A percentile compares a stretch with the other conserved stretches of the same genome.
These are phyloP conservation scores for Alternaria ethzedia DNA, from an alignment of 2,329 filamentous ascomycete genomes.

Conservation along the genomic window DNA sequence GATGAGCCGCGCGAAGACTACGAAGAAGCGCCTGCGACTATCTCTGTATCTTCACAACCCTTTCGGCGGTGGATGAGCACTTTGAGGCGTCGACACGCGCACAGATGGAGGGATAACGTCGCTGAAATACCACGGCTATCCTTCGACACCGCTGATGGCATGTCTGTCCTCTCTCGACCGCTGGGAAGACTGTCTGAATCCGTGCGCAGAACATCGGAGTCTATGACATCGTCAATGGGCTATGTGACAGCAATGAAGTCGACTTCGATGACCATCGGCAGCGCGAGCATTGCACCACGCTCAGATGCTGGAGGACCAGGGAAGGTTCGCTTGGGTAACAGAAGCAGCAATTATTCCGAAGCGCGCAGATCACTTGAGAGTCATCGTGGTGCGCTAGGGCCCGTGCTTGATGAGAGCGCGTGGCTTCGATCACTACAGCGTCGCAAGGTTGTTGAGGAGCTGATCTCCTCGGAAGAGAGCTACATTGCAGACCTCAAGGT, in stretches of 20 bases:
- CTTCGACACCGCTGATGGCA: conserved; percentile 35
- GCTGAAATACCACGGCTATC: conserved; percentile 45
- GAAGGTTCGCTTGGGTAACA: conserved; percentile 65
- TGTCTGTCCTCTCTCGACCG: conserved; percentile 15
- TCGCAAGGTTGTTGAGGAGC: conserved; percentile 80
- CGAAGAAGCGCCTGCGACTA: background rate
- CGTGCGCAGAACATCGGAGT: conserved; percentile 53
- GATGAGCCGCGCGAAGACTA: conserved; percentile 12
- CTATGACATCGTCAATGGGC: conserved; percentile 76
- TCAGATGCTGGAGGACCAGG: conserved; percentile 65
- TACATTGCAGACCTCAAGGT: conserved; percentile 90
- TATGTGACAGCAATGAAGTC: conserved; percentile 84
- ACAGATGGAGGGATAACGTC: conserved; percentile 45
- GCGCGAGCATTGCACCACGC: conserved; percentile 70
- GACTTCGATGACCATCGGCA: conserved; percentile 77
- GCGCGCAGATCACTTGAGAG: conserved; percentile 69
- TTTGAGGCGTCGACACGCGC: conserved; percentile 63
- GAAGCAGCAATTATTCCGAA: conserved; percentile 64
- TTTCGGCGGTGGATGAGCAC: conserved; percentile 78
- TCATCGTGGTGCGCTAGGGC: conserved; percentile 52
- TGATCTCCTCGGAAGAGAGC: conserved; percentile 83
- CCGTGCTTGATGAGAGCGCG: conserved; percentile 70
- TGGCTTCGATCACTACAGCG: conserved; percentile 75
- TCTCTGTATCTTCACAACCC: conserved; percentile 46
- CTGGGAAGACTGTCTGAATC: conserved; percentile 17